phyloP scores from a whole-genome alignment of 2,329 filamentous ascomycete genomes.

The Verticillium nonalfalfae region DNA sequence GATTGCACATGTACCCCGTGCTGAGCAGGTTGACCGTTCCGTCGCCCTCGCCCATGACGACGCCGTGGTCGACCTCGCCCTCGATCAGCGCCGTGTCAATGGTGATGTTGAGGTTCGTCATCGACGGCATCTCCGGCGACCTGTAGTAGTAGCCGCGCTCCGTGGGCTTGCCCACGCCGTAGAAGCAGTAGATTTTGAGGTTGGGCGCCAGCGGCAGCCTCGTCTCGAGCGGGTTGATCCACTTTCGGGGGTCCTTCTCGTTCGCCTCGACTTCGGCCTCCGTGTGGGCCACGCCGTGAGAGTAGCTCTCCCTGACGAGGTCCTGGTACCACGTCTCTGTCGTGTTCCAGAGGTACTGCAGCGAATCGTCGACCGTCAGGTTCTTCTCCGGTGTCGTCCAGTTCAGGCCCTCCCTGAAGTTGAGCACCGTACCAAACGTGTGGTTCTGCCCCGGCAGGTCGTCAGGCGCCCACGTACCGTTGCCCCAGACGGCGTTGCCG shows the following conservation, averaged over 20 bases:
- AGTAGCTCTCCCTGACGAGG: constrained; percentile 70
- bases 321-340: constrained; percentile 82
- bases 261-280: constrained; percentile 74
- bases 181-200: constrained; percentile 96
- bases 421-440: constrained; percentile 76
- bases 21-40: constrained; percentile 93
- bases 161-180: constrained; percentile 88
- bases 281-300: constrained; percentile 80
- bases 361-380: constrained; percentile 70
- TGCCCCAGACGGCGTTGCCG: constrained; percentile 92
- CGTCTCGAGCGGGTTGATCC: constrained; percentile 92
- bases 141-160: constrained; percentile 92
- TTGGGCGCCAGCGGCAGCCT: constrained; percentile 80
- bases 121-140: constrained; percentile 53
- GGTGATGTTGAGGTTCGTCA: constrained; percentile 67
- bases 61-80: constrained; percentile 70
- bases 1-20: constrained; percentile 93
- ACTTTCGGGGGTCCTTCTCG: constrained; percentile 70
- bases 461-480: constrained; percentile 80
- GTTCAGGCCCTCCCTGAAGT: constrained; percentile 66
- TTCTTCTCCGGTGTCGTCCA: constrained; percentile 63
- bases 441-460: constrained; percentile 67
- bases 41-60: constrained; percentile 94
- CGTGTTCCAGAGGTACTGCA: constrained; percentile 71
- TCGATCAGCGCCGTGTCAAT: constrained; percentile 61